Base-by-base conservation (phyloP, 1,139 yeast genomes). In the Pichia terricola region DNA sequence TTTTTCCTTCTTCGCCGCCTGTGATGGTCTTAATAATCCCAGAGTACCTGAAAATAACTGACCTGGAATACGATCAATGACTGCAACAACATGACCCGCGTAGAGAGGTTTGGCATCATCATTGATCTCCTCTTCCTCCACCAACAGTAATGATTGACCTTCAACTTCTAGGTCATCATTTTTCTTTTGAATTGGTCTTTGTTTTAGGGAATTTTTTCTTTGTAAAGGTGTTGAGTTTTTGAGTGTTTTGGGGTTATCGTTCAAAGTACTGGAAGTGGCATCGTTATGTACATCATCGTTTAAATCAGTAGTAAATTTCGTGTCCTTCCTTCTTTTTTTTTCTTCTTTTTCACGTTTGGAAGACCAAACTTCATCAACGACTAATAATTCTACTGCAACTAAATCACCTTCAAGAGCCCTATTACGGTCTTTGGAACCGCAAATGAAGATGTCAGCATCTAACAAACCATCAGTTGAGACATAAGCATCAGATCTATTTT, bases 361-460 rank as follows among this genome's bases (percentile, higher is more conserved):
- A 37, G 81, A 89, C 98, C 98, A 91, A 33, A 91, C 98, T 61
- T 91, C 98, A 63, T 91, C 96, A 28, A 91, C 98, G 25, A 86
- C 87, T 47, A 91, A 74, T 50, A 91, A 72, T 63, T 91, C 98
- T 26, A 91, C 88, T 0, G 98, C 98, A 34, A 91, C 98, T 48
- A 87, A 69, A 62, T 91, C 98, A 44, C 97, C 96, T 65, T 91
- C 98, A 44, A 91, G 70, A 9, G 98, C 97, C 61, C 98, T 80
- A 64, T 91, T 91, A 62, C 98, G 85, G 64, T 91, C 98, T 63
- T 91, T 91, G n/a, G 97, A 89, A 10, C 98, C 98, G 68, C 97
- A 94, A 53, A 91, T 91, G 61, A 88, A 91, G 50, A 91, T 87
- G 63, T 91, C 98, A 0, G 97, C 95, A 64, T 91, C 98, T 51